phyloP scores from a whole-genome alignment of 495 filamentous ascomycete species.

The Tuber umbilicatum region DNA sequence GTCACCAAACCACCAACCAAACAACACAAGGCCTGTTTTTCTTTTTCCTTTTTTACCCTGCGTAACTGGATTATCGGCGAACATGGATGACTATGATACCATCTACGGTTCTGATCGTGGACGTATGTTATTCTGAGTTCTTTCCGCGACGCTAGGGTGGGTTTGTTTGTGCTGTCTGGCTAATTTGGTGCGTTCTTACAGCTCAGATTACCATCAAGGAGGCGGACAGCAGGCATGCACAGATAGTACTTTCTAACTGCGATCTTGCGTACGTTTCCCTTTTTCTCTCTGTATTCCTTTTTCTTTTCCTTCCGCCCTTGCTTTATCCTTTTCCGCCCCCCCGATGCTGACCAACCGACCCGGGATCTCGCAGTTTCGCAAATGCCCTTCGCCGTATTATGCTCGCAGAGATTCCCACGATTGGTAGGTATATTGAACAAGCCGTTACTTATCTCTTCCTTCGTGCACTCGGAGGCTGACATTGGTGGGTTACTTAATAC shows the following conservation, averaged over 20 bases:
- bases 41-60: neutral
- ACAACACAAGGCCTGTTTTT: neutral
- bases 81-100: constrained; percentile 40
- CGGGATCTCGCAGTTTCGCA: constrained; percentile 55
- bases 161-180: constrained; percentile 11
- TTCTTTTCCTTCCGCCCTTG: neutral
- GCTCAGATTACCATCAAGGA: constrained; percentile 42
- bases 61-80: neutral
- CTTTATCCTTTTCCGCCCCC: constrained; percentile 1
- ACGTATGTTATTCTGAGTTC: constrained; percentile 22
- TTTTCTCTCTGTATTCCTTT: neutral
- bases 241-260: constrained; percentile 42
- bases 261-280: constrained; percentile 37
- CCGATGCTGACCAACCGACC: neutral
- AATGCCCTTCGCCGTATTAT: constrained; percentile 90
- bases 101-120: constrained; percentile 41
- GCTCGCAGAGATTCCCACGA: constrained; percentile 88
- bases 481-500: neutral
- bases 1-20: neutral
- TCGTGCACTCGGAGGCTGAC: neutral
- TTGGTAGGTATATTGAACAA: constrained; percentile 44
- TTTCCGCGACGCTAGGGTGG: neutral
- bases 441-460: neutral
- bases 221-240: constrained; percentile 37
- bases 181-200: neutral